phyloP scores from a whole-genome alignment of 2,329 filamentous ascomycete species.

The Apiospora koreana region DNA sequence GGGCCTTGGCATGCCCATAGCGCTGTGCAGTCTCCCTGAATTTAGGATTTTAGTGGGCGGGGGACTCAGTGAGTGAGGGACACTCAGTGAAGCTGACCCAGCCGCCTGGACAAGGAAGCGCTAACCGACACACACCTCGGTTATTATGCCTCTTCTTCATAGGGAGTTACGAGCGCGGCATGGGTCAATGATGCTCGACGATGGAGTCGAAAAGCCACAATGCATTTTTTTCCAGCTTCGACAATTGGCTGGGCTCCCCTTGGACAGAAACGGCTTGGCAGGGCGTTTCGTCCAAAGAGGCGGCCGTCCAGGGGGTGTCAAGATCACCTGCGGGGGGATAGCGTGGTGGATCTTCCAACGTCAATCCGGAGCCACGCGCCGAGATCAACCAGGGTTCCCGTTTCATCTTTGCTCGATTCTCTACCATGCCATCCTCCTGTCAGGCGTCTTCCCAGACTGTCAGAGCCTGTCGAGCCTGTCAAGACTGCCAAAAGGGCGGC shows the following conservation, averaged over 20 bases:
- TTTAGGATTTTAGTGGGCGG: background rate
- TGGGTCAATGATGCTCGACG: background rate
- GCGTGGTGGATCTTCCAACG: background rate
- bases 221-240: background rate
- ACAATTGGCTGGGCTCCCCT: background rate
- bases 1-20: background rate
- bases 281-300: background rate
- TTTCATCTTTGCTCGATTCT: background rate
- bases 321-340: constrained; percentile 10
- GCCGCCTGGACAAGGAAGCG: background rate
- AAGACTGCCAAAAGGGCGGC: background rate
- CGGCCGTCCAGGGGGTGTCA: background rate
- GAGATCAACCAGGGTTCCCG: background rate
- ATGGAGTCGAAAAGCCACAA: background rate
- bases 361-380: background rate
- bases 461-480: background rate
- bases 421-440: background rate
- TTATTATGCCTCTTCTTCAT: background rate
- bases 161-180: background rate
- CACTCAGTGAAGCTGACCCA: background rate
- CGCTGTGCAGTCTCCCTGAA: background rate
- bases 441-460: background rate
- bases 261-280: background rate
- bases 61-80: too few relatives aligned
- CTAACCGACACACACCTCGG: background rate